Conservation (phyloP, 257 asterid species). For the Rehmannia glutinosa region DNA sequence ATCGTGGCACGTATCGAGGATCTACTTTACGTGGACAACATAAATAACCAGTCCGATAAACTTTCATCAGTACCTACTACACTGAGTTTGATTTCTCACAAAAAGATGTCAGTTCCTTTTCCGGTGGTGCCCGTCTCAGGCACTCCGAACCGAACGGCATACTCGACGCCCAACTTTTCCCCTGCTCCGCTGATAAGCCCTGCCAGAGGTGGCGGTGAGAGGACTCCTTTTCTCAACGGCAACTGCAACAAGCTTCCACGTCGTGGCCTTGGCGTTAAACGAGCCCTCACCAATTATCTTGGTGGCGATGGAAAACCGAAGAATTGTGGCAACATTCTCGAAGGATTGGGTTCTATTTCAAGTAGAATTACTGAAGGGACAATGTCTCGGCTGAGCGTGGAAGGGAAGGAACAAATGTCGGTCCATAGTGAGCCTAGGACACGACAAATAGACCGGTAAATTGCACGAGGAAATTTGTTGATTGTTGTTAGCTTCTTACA, state of each 20-base stretch:
- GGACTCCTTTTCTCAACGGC: conserved; percentile 58
- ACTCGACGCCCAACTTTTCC: conserved; percentile 53
- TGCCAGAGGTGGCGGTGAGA: conserved; percentile 40
- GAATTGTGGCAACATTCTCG: conserved; percentile 38
- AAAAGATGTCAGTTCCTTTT: conserved; percentile 41
- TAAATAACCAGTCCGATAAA: conserved; percentile 53
- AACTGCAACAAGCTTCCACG: conserved; percentile 47
- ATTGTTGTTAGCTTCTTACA: conserved; percentile 6
- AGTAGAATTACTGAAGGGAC: conserved; percentile 37
- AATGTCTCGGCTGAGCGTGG: conserved; percentile 31
- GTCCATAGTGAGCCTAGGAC: conserved; percentile 22
- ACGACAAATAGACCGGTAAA: conserved; percentile 29
- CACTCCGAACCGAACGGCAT: conserved; percentile 60
- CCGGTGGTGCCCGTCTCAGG: conserved; percentile 56
- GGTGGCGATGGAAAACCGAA: conserved; percentile 55
- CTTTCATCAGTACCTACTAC: conserved; percentile 34
- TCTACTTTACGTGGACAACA: conserved; percentile 34
- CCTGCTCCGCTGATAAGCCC: conserved; percentile 59
- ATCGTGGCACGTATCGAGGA: conserved; percentile 39
- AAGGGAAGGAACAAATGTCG: conserved; percentile 29
- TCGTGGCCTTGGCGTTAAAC: conserved; percentile 73
- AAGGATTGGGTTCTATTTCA: conserved; percentile 47
- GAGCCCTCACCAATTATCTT: conserved; percentile 65
- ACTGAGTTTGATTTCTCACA: conserved; percentile 44
- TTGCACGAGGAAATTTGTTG: not conserved